Conservation (phyloP, 768 basidiomycete species). For the Suillus ampliporus region DNA sequence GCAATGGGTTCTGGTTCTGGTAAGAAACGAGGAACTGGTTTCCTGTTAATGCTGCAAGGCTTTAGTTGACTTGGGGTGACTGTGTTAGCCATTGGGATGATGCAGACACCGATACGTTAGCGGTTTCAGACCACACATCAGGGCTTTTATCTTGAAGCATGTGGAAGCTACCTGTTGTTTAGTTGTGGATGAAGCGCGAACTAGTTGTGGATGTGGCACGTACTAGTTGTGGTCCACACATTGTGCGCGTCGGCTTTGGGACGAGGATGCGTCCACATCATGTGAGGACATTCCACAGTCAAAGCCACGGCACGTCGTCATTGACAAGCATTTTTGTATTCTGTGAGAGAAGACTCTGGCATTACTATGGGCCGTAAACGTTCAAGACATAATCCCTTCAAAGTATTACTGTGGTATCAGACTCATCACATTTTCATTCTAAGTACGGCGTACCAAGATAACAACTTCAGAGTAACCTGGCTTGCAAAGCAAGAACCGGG, state of each 20-base stretch:
- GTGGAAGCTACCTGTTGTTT: background rate
- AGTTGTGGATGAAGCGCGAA: background rate
- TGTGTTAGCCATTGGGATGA: background rate
- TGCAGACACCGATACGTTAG: background rate
- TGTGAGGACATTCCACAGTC: background rate
- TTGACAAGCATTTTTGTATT: background rate
- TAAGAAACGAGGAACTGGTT: background rate
- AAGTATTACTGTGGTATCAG: background rate
- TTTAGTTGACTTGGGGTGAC: background rate
- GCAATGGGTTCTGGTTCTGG: background rate
- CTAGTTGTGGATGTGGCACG: background rate
- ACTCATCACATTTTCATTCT: background rate
- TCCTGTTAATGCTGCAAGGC: background rate
- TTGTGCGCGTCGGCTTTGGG: background rate
- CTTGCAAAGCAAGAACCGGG: background rate
- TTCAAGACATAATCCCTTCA: background rate
- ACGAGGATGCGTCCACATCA: background rate
- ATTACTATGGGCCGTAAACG: background rate
- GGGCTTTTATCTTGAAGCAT: background rate
- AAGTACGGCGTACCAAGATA: background rate
- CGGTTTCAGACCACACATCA: background rate
- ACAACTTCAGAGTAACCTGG: background rate
- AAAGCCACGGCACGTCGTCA: background rate
- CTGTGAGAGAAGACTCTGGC: no score
- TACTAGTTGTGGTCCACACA: background rate